Conservation (phyloP, 2,329 filamentous ascomycete species). For the Ophiocordyceps australis region DNA sequence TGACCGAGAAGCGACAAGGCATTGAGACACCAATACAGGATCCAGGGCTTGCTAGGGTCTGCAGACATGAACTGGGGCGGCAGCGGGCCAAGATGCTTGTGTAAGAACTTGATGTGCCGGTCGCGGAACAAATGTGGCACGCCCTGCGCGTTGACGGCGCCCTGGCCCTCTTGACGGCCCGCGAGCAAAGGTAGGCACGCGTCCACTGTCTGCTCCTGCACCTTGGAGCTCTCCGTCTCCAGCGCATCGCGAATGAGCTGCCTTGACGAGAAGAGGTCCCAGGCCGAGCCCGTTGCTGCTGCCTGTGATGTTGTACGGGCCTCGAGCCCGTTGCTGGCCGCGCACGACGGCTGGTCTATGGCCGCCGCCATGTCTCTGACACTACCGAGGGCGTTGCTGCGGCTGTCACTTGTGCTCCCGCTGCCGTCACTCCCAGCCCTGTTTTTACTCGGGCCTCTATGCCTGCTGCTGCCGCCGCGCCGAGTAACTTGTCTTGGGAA, state of each 20-base stretch:
- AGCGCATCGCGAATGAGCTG: constrained; percentile 50
- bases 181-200: constrained; percentile 50
- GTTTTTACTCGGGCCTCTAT: too few species aligned
- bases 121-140: constrained; percentile 55
- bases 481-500: too few species aligned
- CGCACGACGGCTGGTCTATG: too few species aligned
- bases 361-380: too few species aligned
- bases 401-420: too few species aligned
- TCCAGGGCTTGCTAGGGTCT: constrained; percentile 84
- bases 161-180: constrained; percentile 28
- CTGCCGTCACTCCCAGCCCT: too few species aligned
- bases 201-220: constrained; percentile 51
- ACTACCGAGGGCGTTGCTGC: too few species aligned
- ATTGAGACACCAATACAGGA: constrained; percentile 80
- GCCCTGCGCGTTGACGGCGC: constrained; percentile 48
- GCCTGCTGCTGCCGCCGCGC: too few species aligned
- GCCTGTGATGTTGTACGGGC: too few species aligned
- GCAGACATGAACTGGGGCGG: constrained; percentile 53
- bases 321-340: too few species aligned
- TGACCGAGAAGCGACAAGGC: constrained; percentile 61
- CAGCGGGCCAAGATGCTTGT: constrained; percentile 37
- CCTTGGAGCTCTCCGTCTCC: constrained; percentile 45
- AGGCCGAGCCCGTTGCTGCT: constrained; percentile 15
- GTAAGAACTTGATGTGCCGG: constrained; percentile 43
- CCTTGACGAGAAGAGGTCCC: constrained; percentile 35